Evolutionary conservation across 2,329 filamentous ascomycete genomes (phyloP), one percentile per base, ranked within the genome.

Genomic region (Arthrobotrys iridis): DNA sequence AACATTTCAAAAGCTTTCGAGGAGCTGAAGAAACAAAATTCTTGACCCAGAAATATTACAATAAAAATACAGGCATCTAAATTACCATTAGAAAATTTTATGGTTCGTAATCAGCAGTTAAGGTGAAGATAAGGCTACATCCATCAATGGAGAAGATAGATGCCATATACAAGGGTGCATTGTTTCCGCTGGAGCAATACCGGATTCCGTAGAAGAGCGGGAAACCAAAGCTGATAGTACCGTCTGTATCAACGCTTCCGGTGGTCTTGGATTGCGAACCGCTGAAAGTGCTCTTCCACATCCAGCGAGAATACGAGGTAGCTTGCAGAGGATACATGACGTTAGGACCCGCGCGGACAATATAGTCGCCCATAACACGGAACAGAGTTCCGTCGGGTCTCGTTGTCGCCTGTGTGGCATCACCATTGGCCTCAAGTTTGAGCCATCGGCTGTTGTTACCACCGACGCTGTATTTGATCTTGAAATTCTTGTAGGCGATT

Each of bases 361-460:
- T 58, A 20, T 58, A 58, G 13, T 37, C 26, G 13, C 26, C 37
- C 2, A 11, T n/a, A 18, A 28, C 6, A 22, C 55, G 33, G 45
- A 66, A 66, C 4, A 22, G 18, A 13, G 62, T 24, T 18, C 20
- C 63, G 18, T 48, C 28, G 8, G 1, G 18, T 1, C 20, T 24
- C 11, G 7, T 8, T 0, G 48, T 58, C 11, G 15, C 48, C 13
- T 66, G 63, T 2, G n/a, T 55, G 24, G 20, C 28, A 4, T 13
- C 7, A 11, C 8, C 10, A 22, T 4, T 50, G n/a, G 4, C 4
- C 0, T 52, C 45, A 22, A 52, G 41, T 28, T 8, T 20, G 28
- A 64, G n/a, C 28, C 28, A 64, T 64, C 59, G 40, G 33, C 22
- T 24, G 18, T 28, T 30, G 35, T 11, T 37, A 40, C 43, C 30